Base-by-base conservation (phyloP, 179 eudicot genomes). In the Sideroxylon spinosum region DNA sequence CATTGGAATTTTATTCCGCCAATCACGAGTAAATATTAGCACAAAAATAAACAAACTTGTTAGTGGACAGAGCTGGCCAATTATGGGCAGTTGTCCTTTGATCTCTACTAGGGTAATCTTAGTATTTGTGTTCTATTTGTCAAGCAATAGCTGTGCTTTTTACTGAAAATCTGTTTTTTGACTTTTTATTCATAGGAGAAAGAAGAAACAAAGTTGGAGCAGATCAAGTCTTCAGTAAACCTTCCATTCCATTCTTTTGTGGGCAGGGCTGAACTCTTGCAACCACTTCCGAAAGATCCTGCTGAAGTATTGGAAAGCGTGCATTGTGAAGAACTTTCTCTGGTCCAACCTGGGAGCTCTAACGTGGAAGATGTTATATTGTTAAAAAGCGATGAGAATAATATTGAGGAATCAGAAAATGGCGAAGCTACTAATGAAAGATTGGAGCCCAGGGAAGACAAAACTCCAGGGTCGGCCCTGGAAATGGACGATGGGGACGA, bases 241-340 rank as follows among this genome's bases (percentile, higher is more conserved):
- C 91, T 95, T 64, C 99, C 97, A 1, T 93, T 93, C 80, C 90
- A 86, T 78, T 82, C 98, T 48, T 95, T 93, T 78, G 69, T 73
- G 22, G 86, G 81, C 50, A 84, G 48, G 37, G 81, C 73, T 67
- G 85, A 86, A 44, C 74, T 73, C 53, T 61, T 79, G 37, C 86
- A 87, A 32, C 76, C 76, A 23, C 74, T 71, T 63, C 74, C 70
- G 12, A 65, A 79, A 69, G 89, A 84, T 25, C 71, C 82, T 64
- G 82, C 79, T 29, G 69, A 75, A 77, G 55, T 76, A 22, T 32
- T 60, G 10, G 71, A 70, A 49, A 25, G 65, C 16, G 32, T 50
- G 19, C 61, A 12, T 66, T 11, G 7, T 50, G 85, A 61, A 57
- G 83, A 82, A 37, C 68, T 70, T 70, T 55, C 69, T 48, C 79